phyloP scores from a whole-genome alignment of 371 early-diverging fungal species.

The Mortierella sp. region DNA sequence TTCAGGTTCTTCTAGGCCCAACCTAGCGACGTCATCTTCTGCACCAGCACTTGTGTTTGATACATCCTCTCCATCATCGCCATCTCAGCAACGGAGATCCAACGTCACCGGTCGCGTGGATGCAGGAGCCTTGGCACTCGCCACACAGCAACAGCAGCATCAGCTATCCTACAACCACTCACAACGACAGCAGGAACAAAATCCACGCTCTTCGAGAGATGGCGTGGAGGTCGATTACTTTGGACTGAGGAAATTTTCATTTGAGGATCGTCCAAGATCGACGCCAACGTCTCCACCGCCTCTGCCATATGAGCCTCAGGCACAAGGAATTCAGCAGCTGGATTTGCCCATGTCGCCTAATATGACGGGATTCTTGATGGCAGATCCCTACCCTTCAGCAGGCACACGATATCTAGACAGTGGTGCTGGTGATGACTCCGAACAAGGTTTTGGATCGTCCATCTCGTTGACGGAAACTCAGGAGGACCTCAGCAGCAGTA shows the following conservation, averaged over 20 bases:
- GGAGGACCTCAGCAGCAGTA: neutral
- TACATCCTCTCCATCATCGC: constrained; percentile 17
- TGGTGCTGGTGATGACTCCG: constrained; percentile 1
- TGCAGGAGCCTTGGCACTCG: constrained; percentile 42
- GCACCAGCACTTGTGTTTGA: constrained; percentile 1
- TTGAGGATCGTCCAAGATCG: constrained; percentile 7
- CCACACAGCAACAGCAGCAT: constrained; percentile 38
- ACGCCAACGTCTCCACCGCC: constrained; percentile 31
- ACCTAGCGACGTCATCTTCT: neutral
- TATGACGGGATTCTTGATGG: constrained; percentile 41
- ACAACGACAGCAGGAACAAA: constrained; percentile 15
- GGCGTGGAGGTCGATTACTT: constrained; percentile 38
- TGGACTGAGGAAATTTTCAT: constrained; percentile 20
- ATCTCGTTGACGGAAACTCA: constrained; percentile 1
- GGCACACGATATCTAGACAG: constrained; percentile 33
- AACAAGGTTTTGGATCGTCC: constrained; percentile 10
- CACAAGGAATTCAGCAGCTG: constrained; percentile 11
- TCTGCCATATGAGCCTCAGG: constrained; percentile 36
- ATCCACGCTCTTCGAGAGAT: constrained; percentile 23
- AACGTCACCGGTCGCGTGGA: constrained; percentile 46
- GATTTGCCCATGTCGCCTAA: constrained; percentile 24
- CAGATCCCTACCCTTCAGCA: constrained; percentile 48
- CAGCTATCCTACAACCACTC: constrained; percentile 6
- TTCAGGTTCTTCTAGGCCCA: neutral
- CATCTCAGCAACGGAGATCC: constrained; percentile 43